Evolutionary conservation across 2,329 filamentous ascomycete genomes (phyloP).

Genomic region (Colletotrichum tofieldiae): DNA sequence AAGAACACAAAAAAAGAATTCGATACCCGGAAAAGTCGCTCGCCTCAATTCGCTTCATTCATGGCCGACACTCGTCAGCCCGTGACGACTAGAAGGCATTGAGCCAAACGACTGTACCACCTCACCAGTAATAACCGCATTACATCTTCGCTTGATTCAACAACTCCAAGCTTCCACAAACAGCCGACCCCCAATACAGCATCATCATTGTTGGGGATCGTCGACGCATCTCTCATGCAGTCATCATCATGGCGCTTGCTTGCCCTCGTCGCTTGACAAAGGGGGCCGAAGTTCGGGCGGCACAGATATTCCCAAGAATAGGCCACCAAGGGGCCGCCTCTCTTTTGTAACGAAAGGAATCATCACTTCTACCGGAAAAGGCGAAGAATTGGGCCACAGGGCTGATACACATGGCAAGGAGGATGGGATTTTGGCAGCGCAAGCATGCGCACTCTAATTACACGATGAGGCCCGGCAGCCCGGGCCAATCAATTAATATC

Average conservation of each 20-base stretch:
- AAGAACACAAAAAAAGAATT: not conserved
- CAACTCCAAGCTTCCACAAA: not conserved
- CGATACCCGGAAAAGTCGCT: conserved; percentile 16
- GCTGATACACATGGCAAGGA: not conserved
- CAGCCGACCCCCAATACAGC: not conserved
- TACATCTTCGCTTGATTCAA: conserved; percentile 5
- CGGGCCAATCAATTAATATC: not conserved
- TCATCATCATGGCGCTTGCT: conserved; percentile 19
- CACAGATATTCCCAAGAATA: not conserved
- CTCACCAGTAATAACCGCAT: not conserved
- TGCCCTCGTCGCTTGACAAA: conserved; percentile 13
- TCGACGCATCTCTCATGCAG: conserved; percentile 4
- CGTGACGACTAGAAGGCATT: not conserved
- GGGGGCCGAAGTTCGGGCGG: not conserved
- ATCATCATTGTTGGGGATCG: not conserved
- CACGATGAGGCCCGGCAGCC: not conserved
- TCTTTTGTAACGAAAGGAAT: conserved; percentile 15
- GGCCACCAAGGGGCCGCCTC: not conserved
- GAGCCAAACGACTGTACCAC: not conserved
- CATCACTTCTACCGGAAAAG: not conserved
- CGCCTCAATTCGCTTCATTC: not conserved
- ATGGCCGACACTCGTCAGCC: not conserved
- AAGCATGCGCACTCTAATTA: not conserved
- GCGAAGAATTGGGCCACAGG: not conserved
- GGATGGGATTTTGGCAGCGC: not conserved